Percentiles rank a stretch among this genome's conserved stretches.
Evolutionary conservation across 192 early-diverging fungal genomes (phyloP).

Genomic region (Helicostylum pulchrum): DNA sequence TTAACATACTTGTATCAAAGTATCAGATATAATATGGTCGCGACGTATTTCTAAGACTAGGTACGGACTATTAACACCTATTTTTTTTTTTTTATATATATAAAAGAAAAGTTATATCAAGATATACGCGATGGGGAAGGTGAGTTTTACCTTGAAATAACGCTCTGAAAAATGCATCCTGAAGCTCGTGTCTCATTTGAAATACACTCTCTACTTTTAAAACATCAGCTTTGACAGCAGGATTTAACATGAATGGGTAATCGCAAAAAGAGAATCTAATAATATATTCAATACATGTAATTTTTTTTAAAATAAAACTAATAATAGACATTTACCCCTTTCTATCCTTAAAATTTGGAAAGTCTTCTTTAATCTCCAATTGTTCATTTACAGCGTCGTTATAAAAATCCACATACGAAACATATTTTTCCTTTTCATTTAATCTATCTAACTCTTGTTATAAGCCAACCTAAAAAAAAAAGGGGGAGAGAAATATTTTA

Average conservation of each 20-base stretch:
- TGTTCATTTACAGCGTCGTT: conserved; percentile 67
- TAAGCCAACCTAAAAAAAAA: conserved; percentile 5
- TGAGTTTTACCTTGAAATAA: conserved; percentile 52
- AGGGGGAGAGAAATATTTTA: no score
- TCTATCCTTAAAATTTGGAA: conserved; percentile 64
- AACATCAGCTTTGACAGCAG: conserved; percentile 71
- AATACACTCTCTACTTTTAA: conserved; percentile 70
- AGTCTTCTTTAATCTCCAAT: conserved; percentile 75
- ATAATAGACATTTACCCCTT: conserved; percentile 47
- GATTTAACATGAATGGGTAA: conserved; percentile 71
- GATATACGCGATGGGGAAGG: background rate
- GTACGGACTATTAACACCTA: conserved; percentile 71
- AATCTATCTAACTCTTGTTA: conserved; percentile 46
- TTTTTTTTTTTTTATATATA: background rate
- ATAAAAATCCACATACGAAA: conserved; percentile 66
- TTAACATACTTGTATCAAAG: conserved; percentile 44
- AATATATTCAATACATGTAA: background rate
- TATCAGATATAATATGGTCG: conserved; percentile 69
- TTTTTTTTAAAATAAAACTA: background rate
- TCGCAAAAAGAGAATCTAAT: conserved; percentile 67
- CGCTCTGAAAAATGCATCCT: conserved; percentile 77
- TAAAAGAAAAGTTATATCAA: background rate
- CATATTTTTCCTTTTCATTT: conserved; percentile 55
- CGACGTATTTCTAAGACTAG: conserved; percentile 68
- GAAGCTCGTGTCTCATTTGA: conserved; percentile 64